These are phyloP conservation scores for Aaosphaeria pasadenensis DNA, from an alignment of 2,329 filamentous ascomycete genomes.

Conservation along the genomic window DNA sequence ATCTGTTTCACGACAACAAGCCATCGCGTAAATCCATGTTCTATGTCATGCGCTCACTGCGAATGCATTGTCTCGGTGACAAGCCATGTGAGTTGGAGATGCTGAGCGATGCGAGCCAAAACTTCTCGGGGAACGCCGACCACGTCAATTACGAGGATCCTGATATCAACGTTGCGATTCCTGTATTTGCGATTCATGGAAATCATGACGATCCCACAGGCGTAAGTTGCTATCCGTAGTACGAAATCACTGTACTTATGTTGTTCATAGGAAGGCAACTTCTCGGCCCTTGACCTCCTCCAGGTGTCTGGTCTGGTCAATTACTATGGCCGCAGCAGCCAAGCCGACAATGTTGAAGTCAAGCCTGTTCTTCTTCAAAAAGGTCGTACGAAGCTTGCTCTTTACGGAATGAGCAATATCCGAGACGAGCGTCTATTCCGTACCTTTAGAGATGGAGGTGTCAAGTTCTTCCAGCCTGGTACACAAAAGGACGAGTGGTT, in stretches of 20 bases:
- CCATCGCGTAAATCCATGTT: constrained; percentile 94
- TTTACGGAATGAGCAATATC: constrained; percentile 95
- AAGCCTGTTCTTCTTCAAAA: constrained; percentile 94
- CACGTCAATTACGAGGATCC: constrained; percentile 98
- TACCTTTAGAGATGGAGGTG: constrained; percentile 87
- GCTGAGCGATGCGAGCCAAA: constrained; percentile 85
- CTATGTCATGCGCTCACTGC: constrained; percentile 91
- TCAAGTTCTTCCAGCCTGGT: constrained; percentile 86
- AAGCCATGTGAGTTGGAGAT: constrained; percentile 95
- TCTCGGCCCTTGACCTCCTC: constrained; percentile 84
- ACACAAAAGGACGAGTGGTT: constrained; percentile 88
- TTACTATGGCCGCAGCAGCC: constrained; percentile 89
- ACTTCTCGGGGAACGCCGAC: constrained; percentile 70
- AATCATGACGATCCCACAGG: constrained; percentile 99
- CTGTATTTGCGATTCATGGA: constrained; percentile 96
- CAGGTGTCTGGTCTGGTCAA: constrained; percentile 91
- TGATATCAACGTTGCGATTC: constrained; percentile 95
- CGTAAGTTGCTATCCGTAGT: constrained; percentile 12
- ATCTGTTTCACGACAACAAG: constrained; percentile 98
- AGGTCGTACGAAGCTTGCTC: constrained; percentile 83
- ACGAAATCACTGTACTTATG: constrained; percentile 5
- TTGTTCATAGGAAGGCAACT: constrained; percentile 66
- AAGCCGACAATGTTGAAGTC: constrained; percentile 88
- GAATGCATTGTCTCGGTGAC: constrained; percentile 90
- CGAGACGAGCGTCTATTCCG: constrained; percentile 92